phyloP scores from a whole-genome alignment of 768 basidiomycete genomes.

The Rhodotorula kratochvilovae region DNA sequence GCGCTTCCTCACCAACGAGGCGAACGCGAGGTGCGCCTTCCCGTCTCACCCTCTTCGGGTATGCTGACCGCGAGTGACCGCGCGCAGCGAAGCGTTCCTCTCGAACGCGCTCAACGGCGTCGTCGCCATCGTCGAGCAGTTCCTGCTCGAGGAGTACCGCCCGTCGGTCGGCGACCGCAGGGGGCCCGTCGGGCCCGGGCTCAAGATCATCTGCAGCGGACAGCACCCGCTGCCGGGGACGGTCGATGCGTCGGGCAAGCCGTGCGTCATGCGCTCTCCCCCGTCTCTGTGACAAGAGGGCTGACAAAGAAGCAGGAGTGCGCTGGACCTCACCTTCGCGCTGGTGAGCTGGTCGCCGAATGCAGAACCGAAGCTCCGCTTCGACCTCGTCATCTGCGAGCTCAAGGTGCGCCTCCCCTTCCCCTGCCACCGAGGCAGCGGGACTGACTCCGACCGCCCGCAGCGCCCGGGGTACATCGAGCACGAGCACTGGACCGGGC shows the following conservation, averaged over 20 bases:
- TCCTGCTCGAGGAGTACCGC: background rate
- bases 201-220: background rate
- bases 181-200: background rate
- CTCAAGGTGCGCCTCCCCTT: background rate
- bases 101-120: background rate
- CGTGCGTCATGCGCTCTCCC: background rate
- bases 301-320: background rate
- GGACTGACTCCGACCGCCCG: background rate
- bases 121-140: background rate
- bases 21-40: background rate
- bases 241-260: background rate
- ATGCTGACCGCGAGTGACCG: background rate
- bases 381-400: background rate
- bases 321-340: background rate
- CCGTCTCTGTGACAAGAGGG: too few relatives aligned
- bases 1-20: background rate
- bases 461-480: background rate
- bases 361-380: background rate
- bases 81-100: background rate
- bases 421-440: background rate
- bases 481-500: background rate
- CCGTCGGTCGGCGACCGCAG: background rate
- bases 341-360: background rate
- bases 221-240: background rate
- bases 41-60: background rate